phyloP scores from a whole-genome alignment of 2,329 filamentous ascomycete species.

The Cucurbitaria berberidis region DNA sequence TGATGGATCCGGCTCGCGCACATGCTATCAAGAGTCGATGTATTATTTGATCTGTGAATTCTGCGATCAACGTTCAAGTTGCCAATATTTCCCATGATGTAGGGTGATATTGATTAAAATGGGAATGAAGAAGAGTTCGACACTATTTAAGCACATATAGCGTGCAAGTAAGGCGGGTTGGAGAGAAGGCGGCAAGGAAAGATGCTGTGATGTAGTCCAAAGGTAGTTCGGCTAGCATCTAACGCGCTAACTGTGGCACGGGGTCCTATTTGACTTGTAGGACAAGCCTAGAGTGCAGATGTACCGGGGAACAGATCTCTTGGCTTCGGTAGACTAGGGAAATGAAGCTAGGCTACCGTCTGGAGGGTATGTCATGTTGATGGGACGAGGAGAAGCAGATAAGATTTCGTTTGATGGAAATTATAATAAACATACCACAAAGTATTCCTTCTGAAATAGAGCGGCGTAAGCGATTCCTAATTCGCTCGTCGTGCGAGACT shows the following conservation, averaged over 20 bases:
- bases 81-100: slow-evolving; percentile 28
- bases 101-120: not conserved
- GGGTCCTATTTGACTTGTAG: not conserved
- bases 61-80: slow-evolving; percentile 36
- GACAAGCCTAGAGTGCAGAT: not conserved
- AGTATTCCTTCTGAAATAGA: not conserved
- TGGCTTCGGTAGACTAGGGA: not conserved
- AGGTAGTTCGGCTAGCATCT: not conserved
- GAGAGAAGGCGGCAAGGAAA: not conserved
- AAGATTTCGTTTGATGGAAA: not conserved
- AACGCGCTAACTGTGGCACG: not conserved
- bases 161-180: not conserved
- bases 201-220: not conserved
- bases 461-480: not conserved
- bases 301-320: not conserved
- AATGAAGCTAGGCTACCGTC: not conserved
- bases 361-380: not conserved
- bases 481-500: slow-evolving; percentile 2
- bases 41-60: slow-evolving; percentile 36
- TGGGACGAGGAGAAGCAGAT: not conserved
- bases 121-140: not conserved
- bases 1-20: slow-evolving; percentile 41
- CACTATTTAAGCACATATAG: no score
- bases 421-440: not conserved
- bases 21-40: slow-evolving; percentile 13